Evolutionary conservation across 306 rosid species (phyloP).

Genomic region (Canavalia ensiformis): DNA sequence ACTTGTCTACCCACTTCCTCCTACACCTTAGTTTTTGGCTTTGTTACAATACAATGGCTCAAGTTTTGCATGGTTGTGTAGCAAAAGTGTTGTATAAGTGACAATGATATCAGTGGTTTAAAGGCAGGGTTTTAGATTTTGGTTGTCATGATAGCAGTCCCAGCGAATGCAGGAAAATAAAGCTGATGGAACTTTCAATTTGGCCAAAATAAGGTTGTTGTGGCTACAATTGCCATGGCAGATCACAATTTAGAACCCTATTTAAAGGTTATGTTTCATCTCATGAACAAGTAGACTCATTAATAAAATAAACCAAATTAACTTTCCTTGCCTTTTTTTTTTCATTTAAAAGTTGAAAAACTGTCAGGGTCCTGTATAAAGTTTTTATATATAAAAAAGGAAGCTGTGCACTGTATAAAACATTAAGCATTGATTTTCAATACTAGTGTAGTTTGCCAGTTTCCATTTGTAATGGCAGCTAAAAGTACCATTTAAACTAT

Average conservation of each 20-base stretch:
- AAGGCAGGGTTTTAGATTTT: conserved; percentile 50
- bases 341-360: conserved; percentile 11
- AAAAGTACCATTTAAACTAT: conserved; percentile 41
- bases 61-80: conserved; percentile 35
- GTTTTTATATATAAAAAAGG: conserved; percentile 22
- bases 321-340: conserved; percentile 31
- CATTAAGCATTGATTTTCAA: conserved; percentile 1
- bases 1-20: background rate
- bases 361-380: background rate
- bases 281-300: conserved; percentile 6
- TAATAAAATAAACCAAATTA: conserved; percentile 30
- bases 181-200: conserved; percentile 37
- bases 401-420: conserved; percentile 23
- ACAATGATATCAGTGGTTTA: conserved; percentile 29
- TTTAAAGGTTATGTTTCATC: conserved; percentile 45
- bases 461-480: conserved; percentile 43
- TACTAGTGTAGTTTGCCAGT: conserved; percentile 17
- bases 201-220: conserved; percentile 45
- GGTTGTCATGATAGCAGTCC: conserved; percentile 42
- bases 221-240: conserved; percentile 40
- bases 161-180: conserved; percentile 30
- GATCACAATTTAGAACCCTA: conserved; percentile 27
- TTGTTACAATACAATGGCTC: conserved; percentile 6
- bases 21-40: conserved; percentile 14
- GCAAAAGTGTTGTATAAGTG: conserved; percentile 26